A percentile compares a stretch with the other conserved stretches of the same genome.
These are phyloP conservation scores for Dicorynia guianensis DNA, from an alignment of 306 rosid species.

Conservation along the genomic window DNA sequence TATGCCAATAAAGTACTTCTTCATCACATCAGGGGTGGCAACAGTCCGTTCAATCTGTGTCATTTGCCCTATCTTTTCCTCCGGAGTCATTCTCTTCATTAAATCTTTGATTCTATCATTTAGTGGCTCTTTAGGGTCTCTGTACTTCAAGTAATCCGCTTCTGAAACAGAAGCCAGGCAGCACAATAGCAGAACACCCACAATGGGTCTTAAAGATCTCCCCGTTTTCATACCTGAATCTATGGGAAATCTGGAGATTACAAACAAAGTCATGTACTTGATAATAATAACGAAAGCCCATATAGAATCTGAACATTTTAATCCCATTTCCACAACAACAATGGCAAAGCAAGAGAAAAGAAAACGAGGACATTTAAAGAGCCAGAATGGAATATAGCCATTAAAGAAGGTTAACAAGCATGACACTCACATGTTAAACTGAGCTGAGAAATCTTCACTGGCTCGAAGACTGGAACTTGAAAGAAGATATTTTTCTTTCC, in stretches of 20 bases:
- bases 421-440: conserved; percentile 5
- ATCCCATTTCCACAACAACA: neutral
- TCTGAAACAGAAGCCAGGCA: conserved; percentile 54
- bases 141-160: conserved; percentile 69
- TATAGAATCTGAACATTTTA: conserved; percentile 1
- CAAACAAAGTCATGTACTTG: conserved; percentile 5
- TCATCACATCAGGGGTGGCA: conserved; percentile 72
- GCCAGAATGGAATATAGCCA: neutral
- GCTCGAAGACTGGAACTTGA: neutral
- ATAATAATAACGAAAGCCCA: neutral
- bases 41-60: conserved; percentile 77
- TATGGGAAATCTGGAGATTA: conserved; percentile 37
- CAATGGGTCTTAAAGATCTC: conserved; percentile 49
- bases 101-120: conserved; percentile 77
- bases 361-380: neutral
- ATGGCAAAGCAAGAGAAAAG: neutral
- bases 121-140: conserved; percentile 72
- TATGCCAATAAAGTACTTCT: conserved; percentile 79
- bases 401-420: neutral
- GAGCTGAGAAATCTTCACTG: neutral
- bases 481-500: neutral
- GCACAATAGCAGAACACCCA: conserved; percentile 62
- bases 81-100: conserved; percentile 68
- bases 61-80: conserved; percentile 95
- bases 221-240: conserved; percentile 54